phyloP scores from a whole-genome alignment of 441 rosid genomes.

The Monsonia emarginata region DNA sequence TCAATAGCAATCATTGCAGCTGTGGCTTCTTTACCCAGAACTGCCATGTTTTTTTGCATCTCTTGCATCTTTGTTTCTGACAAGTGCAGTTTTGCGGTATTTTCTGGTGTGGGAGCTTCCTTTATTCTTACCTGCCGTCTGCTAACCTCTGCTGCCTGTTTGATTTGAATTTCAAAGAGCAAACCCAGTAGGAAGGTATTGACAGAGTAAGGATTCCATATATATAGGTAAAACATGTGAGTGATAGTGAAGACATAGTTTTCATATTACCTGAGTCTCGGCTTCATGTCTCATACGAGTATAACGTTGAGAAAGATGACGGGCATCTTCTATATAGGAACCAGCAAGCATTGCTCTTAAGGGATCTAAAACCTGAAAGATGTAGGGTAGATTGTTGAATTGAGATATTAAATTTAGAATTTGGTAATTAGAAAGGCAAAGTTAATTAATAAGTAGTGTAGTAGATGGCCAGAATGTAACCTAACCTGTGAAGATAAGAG shows the following conservation, averaged over 20 bases:
- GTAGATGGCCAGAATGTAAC: too few relatives aligned
- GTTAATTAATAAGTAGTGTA: too few relatives aligned
- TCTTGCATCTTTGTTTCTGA: constrained; percentile 81
- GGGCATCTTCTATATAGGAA: constrained; percentile 81
- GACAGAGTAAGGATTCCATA: neutral
- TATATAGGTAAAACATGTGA: constrained; percentile 1
- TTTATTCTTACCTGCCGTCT: constrained; percentile 64
- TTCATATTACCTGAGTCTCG: constrained; percentile 50
- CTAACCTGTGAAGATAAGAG: constrained; percentile 56
- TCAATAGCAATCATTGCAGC: constrained; percentile 87
- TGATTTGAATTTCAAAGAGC: constrained; percentile 23
- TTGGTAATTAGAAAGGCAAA: too few relatives aligned
- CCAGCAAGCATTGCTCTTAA: constrained; percentile 72
- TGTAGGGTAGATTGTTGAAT: neutral
- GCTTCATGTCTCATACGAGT: constrained; percentile 98
- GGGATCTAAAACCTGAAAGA: constrained; percentile 67
- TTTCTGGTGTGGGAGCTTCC: constrained; percentile 76
- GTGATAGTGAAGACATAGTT: neutral
- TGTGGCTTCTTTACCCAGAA: constrained; percentile 88
- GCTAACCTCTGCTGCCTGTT: constrained; percentile 60
- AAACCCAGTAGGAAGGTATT: constrained; percentile 4
- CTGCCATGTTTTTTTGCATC: constrained; percentile 75
- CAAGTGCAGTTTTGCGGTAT: constrained; percentile 71
- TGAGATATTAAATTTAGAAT: neutral
- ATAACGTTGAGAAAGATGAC: constrained; percentile 88